These are phyloP conservation scores for Kernera saxatilis DNA, from an alignment of 345 rosid genomes.

Conservation along the genomic window DNA sequence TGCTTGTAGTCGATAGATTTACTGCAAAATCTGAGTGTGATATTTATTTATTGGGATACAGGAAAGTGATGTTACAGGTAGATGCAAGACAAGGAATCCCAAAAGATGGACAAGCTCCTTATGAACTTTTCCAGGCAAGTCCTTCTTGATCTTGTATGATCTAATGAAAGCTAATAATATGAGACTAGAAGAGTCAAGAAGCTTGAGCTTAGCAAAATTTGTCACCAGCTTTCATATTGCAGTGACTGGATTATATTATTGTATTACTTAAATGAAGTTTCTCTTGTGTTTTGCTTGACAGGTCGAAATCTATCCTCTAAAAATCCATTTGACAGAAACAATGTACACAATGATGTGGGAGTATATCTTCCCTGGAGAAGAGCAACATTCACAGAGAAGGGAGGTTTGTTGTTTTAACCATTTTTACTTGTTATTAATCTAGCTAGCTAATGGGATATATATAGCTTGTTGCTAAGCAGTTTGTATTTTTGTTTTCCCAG, in stretches of 20 bases:
- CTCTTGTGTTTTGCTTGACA: constrained; percentile 30
- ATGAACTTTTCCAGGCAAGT: constrained; percentile 86
- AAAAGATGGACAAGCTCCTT: constrained; percentile 77
- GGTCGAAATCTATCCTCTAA: constrained; percentile 98
- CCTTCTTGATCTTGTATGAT: neutral
- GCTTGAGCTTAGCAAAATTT: neutral
- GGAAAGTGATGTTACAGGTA: constrained; percentile 85
- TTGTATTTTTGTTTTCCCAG: constrained; percentile 37
- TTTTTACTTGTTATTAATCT: neutral
- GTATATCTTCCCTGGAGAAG: constrained; percentile 94
- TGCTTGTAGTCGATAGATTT: no score
- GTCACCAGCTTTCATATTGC: no score
- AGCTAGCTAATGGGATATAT: neutral
- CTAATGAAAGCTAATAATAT: neutral
- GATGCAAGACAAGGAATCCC: constrained; percentile 95
- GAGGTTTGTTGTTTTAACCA: constrained; percentile 48
- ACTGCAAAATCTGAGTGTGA: constrained; percentile 10
- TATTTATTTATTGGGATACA: constrained; percentile 36
- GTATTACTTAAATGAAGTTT: neutral
- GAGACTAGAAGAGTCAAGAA: neutral
- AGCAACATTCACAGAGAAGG: constrained; percentile 92
- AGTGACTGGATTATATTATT: neutral
- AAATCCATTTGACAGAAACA: constrained; percentile 88
- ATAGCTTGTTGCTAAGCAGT: neutral
- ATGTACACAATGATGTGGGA: constrained; percentile 99